Conservation (phyloP, 352 stramenopile species). For the Phytophthora sansomeana region DNA sequence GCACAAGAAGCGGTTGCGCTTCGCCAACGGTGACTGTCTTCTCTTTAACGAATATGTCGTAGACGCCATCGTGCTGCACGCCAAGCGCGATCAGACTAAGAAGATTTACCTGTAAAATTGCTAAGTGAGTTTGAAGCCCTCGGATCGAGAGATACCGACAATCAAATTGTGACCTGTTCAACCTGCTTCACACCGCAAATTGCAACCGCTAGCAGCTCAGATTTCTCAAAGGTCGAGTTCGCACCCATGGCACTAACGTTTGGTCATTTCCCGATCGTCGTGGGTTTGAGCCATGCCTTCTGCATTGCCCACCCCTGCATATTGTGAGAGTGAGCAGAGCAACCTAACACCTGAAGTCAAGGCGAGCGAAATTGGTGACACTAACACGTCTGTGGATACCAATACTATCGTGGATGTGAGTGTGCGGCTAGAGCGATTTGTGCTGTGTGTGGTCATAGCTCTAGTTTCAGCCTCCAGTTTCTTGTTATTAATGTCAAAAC, state of each 20-base stretch:
- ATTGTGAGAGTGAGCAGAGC: neutral
- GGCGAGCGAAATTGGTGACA: neutral
- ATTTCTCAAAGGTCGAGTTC: too few relatives aligned
- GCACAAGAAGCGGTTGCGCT: slow-evolving; percentile 76
- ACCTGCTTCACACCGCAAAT: neutral
- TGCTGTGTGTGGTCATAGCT: neutral
- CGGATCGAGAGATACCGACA: neutral
- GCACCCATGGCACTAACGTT: too few relatives aligned
- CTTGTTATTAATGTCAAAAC: neutral
- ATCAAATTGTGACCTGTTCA: neutral
- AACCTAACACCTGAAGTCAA: neutral
- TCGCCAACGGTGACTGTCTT: slow-evolving; percentile 68
- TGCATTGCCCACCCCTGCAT: neutral
- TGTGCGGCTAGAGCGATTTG: neutral
- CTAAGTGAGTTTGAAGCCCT: slow-evolving; percentile 3
- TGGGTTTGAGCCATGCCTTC: neutral
- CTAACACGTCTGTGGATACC: neutral
- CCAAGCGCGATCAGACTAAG: slow-evolving; percentile 63
- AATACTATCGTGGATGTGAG: neutral
- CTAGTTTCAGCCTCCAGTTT: neutral
- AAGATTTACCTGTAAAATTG: slow-evolving; percentile 64
- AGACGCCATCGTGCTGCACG: slow-evolving; percentile 66
- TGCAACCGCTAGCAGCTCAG: too few relatives aligned
- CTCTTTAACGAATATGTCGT: slow-evolving; percentile 77
- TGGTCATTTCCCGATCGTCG: too few relatives aligned